phyloP scores from a whole-genome alignment of 768 basidiomycete genomes.

The Amanita rubescens region DNA sequence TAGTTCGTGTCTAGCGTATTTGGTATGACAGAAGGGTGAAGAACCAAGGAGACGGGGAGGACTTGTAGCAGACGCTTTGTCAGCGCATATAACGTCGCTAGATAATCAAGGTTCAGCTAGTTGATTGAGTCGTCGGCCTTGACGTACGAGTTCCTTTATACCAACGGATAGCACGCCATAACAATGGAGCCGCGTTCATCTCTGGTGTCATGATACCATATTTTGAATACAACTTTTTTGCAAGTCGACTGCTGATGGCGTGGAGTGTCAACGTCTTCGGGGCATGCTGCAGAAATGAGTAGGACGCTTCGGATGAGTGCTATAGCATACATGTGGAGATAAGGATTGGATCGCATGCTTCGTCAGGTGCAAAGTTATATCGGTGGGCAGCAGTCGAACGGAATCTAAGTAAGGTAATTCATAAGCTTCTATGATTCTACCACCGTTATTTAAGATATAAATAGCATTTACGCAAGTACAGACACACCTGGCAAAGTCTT shows the following conservation, averaged over 20 bases:
- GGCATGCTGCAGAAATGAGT: slow-evolving; percentile 41
- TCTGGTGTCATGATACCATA: slow-evolving; percentile 67
- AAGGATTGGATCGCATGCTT: slow-evolving; percentile 60
- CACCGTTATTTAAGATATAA: slow-evolving; percentile 9
- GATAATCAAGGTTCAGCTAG: slow-evolving; percentile 3
- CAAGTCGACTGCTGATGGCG: slow-evolving; percentile 52
- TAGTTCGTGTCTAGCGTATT: slow-evolving; percentile 31
- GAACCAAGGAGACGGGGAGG: slow-evolving; percentile 50
- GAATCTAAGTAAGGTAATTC: slow-evolving; percentile 78
- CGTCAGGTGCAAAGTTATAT: slow-evolving; percentile 63
- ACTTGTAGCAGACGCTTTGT: slow-evolving; percentile 52
- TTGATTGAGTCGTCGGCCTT: not conserved
- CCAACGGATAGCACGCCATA: slow-evolving; percentile 67
- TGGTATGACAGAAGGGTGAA: slow-evolving; percentile 32
- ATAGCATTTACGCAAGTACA: not conserved
- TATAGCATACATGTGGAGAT: slow-evolving; percentile 56
- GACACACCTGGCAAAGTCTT: slow-evolving; percentile 66
- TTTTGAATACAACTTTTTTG: slow-evolving; percentile 40
- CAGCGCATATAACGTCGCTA: slow-evolving; percentile 60
- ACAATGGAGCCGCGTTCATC: slow-evolving; percentile 62
- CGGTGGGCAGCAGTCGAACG: slow-evolving; percentile 49
- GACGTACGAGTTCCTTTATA: slow-evolving; percentile 73
- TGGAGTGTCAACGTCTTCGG: slow-evolving; percentile 57
- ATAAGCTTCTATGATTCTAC: slow-evolving; percentile 67
- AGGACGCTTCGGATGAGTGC: not conserved